Conservation (phyloP, 2,329 filamentous ascomycete genomes). For the Xylaria sp. region DNA sequence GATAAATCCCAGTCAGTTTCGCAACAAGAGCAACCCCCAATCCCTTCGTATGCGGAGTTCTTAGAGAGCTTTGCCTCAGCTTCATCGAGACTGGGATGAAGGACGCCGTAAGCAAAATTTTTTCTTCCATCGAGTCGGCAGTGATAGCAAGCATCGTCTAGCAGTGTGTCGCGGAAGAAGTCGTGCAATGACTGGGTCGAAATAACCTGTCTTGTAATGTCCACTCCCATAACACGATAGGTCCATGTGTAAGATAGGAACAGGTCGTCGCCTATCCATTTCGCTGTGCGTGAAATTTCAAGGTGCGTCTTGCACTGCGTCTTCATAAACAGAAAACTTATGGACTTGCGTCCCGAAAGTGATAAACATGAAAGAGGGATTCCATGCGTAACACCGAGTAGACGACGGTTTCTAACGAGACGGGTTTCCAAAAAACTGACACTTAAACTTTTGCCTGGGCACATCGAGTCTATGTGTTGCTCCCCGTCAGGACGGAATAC, state of each 20-base stretch:
- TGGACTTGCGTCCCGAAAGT: constrained; percentile 8
- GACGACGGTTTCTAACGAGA: constrained; percentile 25
- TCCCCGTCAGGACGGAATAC: not conserved
- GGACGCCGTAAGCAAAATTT: constrained; percentile 11
- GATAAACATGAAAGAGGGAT: constrained; percentile 25
- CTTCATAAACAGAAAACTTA: constrained; percentile 11
- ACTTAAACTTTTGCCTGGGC: not conserved
- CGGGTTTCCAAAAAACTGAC: constrained; percentile 21
- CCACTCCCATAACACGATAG: constrained; percentile 24
- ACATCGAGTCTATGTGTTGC: not conserved
- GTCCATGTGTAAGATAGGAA: constrained; percentile 26
- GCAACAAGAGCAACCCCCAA: constrained; percentile 9
- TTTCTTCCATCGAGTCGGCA: constrained; percentile 1
- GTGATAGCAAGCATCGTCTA: constrained; percentile 17
- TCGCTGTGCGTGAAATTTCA: constrained; percentile 21
- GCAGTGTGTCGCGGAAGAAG: not conserved
- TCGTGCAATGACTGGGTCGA: constrained; percentile 22
- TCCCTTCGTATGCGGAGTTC: constrained; percentile 21
- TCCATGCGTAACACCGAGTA: constrained; percentile 20
- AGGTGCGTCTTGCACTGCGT: constrained; percentile 5
- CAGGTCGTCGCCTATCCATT: constrained; percentile 22
- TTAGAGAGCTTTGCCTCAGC: constrained; percentile 24
- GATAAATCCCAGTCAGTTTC: constrained; percentile 29
- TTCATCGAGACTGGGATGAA: constrained; percentile 24
- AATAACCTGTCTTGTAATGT: constrained; percentile 13